Conservation (phyloP, 108 stramenopile genomes). For the Fistulifera pelliculosa region DNA sequence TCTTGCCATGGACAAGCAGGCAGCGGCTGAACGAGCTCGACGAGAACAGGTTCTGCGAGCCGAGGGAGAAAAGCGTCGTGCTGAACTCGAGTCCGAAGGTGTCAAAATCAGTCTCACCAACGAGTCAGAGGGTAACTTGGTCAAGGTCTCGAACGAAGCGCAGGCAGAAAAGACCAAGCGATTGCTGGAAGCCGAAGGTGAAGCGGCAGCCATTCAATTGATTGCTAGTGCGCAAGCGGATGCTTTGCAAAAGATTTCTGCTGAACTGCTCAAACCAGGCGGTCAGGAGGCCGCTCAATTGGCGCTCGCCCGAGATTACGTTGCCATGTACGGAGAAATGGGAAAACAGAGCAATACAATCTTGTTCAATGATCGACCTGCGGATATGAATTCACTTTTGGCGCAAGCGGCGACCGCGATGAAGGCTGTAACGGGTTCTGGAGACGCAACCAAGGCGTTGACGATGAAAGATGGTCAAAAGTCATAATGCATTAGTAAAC, state of each 20-base stretch:
- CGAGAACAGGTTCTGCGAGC: slow-evolving; percentile 93
- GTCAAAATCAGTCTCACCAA: slow-evolving; percentile 91
- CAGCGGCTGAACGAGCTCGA: slow-evolving; percentile 90
- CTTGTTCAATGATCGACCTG: slow-evolving; percentile 90
- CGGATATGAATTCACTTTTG: slow-evolving; percentile 80
- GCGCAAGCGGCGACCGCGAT: slow-evolving; percentile 69
- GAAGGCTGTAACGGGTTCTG: slow-evolving; percentile 23
- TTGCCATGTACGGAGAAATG: slow-evolving; percentile 96
- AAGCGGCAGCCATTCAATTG: slow-evolving; percentile 79
- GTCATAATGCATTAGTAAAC: no score
- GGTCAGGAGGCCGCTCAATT: slow-evolving; percentile 85
- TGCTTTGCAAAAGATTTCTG: slow-evolving; percentile 63
- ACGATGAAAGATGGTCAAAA: no score
- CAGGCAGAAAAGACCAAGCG: slow-evolving; percentile 78
- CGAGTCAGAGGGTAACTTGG: slow-evolving; percentile 94
- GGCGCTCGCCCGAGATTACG: slow-evolving; percentile 89
- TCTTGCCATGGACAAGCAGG: slow-evolving; percentile 97
- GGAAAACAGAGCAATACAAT: slow-evolving; percentile 92
- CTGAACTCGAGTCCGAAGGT: slow-evolving; percentile 89
- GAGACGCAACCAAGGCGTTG: no score
- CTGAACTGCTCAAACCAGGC: slow-evolving; percentile 50
- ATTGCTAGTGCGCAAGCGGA: slow-evolving; percentile 86
- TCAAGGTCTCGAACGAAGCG: slow-evolving; percentile 88
- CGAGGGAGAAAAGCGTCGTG: slow-evolving; percentile 89
- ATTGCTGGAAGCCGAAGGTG: slow-evolving; percentile 85